Percentiles rank a stretch among this genome's conserved stretches.
Evolutionary conservation across 2,329 filamentous ascomycete species (phyloP).

Genomic region (Fusarium sp.): DNA sequence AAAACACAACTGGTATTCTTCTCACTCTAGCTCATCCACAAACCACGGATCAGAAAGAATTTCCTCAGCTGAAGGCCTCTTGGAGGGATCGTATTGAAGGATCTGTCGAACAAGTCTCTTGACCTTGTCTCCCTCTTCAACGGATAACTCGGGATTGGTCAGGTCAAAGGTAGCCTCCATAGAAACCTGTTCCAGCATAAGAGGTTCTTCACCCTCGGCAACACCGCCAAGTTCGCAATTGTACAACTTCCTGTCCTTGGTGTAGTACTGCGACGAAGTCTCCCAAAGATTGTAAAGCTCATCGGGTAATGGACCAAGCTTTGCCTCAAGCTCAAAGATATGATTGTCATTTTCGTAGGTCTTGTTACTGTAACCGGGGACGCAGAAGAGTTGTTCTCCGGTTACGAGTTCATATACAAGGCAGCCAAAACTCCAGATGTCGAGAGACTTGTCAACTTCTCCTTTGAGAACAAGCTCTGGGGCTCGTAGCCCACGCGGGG

Average conservation of each 20-base stretch:
- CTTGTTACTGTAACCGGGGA: not conserved
- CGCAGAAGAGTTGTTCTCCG: conserved; percentile 15
- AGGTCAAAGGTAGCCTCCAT: conserved; percentile 25
- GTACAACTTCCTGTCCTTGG: conserved; percentile 3
- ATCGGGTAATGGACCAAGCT: not conserved
- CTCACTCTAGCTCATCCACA: not conserved
- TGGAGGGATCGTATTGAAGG: not conserved
- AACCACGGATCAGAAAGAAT: not conserved
- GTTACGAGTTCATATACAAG: conserved; percentile 23
- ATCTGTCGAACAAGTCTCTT: not conserved
- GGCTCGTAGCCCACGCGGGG: not conserved
- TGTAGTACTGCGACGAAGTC: conserved; percentile 10
- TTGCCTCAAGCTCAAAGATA: not conserved
- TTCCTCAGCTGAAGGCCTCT: not conserved
- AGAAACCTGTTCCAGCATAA: not conserved
- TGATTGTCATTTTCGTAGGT: conserved; percentile 1
- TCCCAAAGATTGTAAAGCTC: not conserved
- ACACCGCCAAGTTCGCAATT: conserved; percentile 13
- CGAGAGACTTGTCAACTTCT: conserved; percentile 2
- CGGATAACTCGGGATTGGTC: not conserved
- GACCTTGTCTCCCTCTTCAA: not conserved
- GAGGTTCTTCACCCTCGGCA: not conserved
- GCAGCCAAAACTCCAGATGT: conserved; percentile 32
- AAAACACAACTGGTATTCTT: not conserved
- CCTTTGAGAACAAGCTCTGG: conserved; percentile 17